A percentile compares a stretch with the other conserved stretches of the same genome.
These are phyloP conservation scores for Leishmania tropica DNA, from an alignment of 208 protist genomes.

Conservation along the genomic window DNA sequence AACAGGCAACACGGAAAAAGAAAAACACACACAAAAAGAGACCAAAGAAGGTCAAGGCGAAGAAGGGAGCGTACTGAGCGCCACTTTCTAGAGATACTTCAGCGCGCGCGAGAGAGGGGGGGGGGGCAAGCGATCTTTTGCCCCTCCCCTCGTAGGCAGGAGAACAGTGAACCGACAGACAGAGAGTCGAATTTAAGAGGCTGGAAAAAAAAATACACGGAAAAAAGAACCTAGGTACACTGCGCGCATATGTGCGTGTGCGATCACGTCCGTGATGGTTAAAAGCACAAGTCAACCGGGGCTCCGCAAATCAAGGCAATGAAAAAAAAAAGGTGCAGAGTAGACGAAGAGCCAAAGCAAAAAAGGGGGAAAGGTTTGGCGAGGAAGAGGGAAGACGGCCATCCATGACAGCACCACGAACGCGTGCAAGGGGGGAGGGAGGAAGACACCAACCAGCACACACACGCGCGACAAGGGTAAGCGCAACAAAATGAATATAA, in stretches of 20 bases:
- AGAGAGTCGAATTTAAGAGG: not conserved
- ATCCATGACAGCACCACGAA: not conserved
- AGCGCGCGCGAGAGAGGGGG: not conserved
- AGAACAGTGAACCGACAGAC: not conserved
- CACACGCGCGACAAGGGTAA: not conserved
- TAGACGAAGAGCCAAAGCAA: not conserved
- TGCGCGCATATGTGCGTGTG: constrained; percentile 1
- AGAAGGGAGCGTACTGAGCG: not conserved
- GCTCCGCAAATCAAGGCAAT: not conserved
- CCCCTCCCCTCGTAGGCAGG: not conserved
- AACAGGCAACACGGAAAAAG: not conserved
- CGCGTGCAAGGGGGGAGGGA: not conserved
- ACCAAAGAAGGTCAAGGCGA: not conserved
- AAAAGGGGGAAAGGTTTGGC: not conserved
- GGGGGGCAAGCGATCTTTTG: not conserved
- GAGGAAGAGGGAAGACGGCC: not conserved
- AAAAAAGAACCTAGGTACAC: not conserved
- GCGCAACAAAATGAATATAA: not conserved
- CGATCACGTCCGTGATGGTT: not conserved
- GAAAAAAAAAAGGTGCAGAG: not conserved
- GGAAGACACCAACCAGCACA: not conserved
- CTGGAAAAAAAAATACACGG: not conserved
- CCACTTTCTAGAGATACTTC: not conserved
- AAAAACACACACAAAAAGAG: not conserved
- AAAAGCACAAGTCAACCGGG: not conserved